phyloP scores from a whole-genome alignment of 192 early-diverging fungal genomes.

The Coemansia asiatica region DNA sequence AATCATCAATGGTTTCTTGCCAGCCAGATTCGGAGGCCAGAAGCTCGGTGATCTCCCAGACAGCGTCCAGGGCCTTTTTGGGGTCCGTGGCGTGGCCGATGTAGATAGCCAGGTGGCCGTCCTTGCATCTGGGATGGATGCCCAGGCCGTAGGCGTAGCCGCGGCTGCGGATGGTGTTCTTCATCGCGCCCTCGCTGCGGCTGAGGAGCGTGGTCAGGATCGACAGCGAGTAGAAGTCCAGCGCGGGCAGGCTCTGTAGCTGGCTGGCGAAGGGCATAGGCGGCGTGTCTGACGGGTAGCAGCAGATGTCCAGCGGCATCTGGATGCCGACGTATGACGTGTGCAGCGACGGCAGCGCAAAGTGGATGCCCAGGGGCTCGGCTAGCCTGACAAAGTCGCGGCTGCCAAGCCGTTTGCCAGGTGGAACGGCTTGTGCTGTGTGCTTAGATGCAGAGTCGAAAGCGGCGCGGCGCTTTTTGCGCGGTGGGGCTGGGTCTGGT shows the following conservation, averaged over 20 bases:
- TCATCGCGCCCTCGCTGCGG: slow-evolving; percentile 76
- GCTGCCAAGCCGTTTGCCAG: slow-evolving; percentile 17
- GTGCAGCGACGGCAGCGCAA: slow-evolving; percentile 27
- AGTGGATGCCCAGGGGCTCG: slow-evolving; percentile 32
- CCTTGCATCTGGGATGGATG: slow-evolving; percentile 22
- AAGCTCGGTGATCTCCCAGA: slow-evolving; percentile 39
- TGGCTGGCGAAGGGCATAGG: slow-evolving; percentile 19
- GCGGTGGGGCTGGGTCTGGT: slow-evolving; percentile 19
- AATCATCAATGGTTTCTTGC: slow-evolving; percentile 34
- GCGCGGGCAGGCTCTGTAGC: slow-evolving; percentile 28
- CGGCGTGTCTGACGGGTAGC: not conserved
- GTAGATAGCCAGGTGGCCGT: slow-evolving; percentile 43
- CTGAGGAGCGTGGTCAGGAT: slow-evolving; percentile 68
- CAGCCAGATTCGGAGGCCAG: slow-evolving; percentile 28
- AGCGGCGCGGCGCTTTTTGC: slow-evolving; percentile 24
- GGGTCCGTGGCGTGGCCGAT: slow-evolving; percentile 51
- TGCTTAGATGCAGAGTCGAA: not conserved
- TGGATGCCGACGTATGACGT: slow-evolving; percentile 50
- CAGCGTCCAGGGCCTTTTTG: slow-evolving; percentile 34
- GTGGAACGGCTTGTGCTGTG: not conserved
- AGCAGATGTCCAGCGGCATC: slow-evolving; percentile 20
- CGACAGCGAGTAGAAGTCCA: slow-evolving; percentile 31
- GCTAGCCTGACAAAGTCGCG: slow-evolving; percentile 21
- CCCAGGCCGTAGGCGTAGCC: slow-evolving; percentile 74
- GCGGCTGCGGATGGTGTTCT: slow-evolving; percentile 74